Evolutionary conservation across 331 rosid genomes (phyloP).

Genomic region (Malus hybrid): DNA sequence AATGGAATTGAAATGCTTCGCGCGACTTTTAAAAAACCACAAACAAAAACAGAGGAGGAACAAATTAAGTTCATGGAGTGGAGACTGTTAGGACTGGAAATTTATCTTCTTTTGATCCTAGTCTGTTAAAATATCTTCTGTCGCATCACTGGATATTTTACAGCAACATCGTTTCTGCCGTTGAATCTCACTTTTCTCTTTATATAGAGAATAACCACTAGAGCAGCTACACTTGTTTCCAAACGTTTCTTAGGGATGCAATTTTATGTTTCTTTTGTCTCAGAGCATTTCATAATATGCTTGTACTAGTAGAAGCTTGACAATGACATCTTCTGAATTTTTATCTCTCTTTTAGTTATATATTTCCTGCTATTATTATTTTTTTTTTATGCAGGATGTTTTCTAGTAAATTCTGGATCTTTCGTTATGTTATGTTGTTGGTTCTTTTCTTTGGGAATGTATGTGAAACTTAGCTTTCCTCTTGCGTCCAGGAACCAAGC

Average conservation of each 20-base stretch:
- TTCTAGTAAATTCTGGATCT: background rate
- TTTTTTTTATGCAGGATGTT: background rate
- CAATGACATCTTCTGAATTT: background rate
- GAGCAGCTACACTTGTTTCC: background rate
- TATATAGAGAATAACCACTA: background rate
- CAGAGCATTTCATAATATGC: background rate
- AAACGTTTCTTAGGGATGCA: background rate
- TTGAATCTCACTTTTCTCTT: background rate
- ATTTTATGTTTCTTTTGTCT: background rate
- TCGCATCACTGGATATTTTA: background rate
- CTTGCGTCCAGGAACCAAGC: conserved; percentile 42
- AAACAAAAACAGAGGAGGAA: background rate
- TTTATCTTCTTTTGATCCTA: background rate
- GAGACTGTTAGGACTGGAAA: background rate
- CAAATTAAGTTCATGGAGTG: background rate
- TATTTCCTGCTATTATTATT: background rate
- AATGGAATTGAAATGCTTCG: background rate
- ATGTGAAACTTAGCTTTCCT: background rate
- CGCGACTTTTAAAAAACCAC: background rate
- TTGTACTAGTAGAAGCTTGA: background rate
- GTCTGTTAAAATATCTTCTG: background rate
- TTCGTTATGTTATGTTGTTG: background rate
- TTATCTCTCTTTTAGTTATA: background rate
- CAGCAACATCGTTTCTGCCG: background rate
- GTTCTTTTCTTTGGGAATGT: background rate